Percentiles rank a stretch among this genome's conserved stretches.
Evolutionary conservation across 495 filamentous ascomycete genomes (phyloP).

Genomic region (Aspergillus heteromorphus): DNA sequence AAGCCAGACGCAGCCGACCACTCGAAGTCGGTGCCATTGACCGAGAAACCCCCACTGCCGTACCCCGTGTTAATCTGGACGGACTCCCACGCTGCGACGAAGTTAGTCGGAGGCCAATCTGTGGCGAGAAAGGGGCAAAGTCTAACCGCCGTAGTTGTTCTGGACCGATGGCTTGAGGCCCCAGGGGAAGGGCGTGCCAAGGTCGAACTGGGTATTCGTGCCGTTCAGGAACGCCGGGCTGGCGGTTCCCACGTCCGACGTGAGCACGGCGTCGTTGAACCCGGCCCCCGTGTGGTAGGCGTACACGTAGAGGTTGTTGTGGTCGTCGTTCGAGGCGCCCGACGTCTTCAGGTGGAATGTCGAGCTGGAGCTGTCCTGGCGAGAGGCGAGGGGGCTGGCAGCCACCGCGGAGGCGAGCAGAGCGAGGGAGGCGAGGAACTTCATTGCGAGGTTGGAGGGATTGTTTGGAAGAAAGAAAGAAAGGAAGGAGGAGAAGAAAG

Average conservation of each 20-base stretch:
- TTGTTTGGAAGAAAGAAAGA: not conserved
- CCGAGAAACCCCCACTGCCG: constrained; percentile 33
- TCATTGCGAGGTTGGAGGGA: constrained; percentile 21
- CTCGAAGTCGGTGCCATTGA: constrained; percentile 32
- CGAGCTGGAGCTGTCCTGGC: constrained; percentile 12
- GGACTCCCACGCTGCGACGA: constrained; percentile 33
- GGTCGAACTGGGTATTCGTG: constrained; percentile 33
- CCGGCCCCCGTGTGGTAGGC: constrained; percentile 47
- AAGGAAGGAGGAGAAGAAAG: not conserved
- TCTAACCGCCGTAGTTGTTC: constrained; percentile 23
- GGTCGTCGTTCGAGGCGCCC: constrained; percentile 22
- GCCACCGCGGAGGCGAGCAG: constrained; percentile 23
- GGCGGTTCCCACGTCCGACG: constrained; percentile 19
- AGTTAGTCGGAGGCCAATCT: not conserved
- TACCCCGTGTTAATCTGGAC: constrained; percentile 39
- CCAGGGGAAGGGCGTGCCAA: constrained; percentile 32
- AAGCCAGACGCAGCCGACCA: constrained; percentile 36
- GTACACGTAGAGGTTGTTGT: constrained; percentile 43
- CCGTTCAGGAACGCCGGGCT: constrained; percentile 37
- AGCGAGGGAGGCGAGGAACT: constrained; percentile 28
- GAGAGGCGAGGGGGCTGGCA: constrained; percentile 15
- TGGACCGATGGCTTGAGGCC: constrained; percentile 25
- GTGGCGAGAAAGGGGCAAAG: not conserved
- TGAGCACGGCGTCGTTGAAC: constrained; percentile 40
- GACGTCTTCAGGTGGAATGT: constrained; percentile 42